Percentiles rank a stretch among this genome's conserved stretches.
Conservation (phyloP, 495 filamentous ascomycete genomes). For the Amphirosellinia nigrospora region DNA sequence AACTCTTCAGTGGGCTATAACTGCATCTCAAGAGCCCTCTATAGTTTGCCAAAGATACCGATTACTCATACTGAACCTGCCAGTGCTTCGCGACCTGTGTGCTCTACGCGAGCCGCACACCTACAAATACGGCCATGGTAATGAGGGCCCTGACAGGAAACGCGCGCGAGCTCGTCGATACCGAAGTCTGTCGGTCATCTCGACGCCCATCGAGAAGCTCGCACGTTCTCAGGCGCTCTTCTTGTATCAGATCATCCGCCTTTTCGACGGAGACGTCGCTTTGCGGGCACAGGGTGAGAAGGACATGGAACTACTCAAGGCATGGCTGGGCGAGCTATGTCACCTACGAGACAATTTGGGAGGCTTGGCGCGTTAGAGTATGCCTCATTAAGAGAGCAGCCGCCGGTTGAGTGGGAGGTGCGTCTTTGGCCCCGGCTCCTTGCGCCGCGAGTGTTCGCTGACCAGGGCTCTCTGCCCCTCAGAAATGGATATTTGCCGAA, state of each 20-base stretch:
- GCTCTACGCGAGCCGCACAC: constrained; percentile 37
- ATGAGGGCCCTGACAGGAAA: constrained; percentile 32
- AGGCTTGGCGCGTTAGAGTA: constrained; percentile 19
- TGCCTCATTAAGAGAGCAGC: neutral
- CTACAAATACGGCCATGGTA: constrained; percentile 34
- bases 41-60: neutral
- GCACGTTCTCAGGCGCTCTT: constrained; percentile 42
- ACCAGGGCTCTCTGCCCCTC: neutral
- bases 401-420: constrained; percentile 36
- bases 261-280: constrained; percentile 43
- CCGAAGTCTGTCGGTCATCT: constrained; percentile 8
- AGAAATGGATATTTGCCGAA: constrained; percentile 45
- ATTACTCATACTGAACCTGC: neutral
- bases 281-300: constrained; percentile 38
- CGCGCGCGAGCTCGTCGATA: constrained; percentile 31
- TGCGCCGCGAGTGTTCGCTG: neutral
- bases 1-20: neutral
- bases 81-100: constrained; percentile 36
- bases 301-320: constrained; percentile 34
- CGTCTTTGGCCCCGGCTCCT: neutral
- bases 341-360: constrained; percentile 35
- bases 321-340: constrained; percentile 39
- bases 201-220: constrained; percentile 38
- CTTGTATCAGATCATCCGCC: constrained; percentile 40
- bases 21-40: neutral